Base-by-base conservation (phyloP, 768 basidiomycete species). In the Collybia mongolica region DNA sequence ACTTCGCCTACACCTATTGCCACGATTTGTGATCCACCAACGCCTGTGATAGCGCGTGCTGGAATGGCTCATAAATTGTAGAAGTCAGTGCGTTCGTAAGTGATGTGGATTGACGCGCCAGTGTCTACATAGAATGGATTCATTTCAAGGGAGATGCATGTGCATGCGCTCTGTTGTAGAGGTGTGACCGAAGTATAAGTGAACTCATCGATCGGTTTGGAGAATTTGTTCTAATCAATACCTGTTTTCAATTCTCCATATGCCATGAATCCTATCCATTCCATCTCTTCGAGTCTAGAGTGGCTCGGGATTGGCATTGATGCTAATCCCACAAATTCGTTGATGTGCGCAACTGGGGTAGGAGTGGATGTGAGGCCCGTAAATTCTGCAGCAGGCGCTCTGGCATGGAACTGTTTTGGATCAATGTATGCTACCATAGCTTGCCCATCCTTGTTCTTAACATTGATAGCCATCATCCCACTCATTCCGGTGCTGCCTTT, bases 1-100 rank as follows among this genome's bases (percentile, higher is more conserved):
- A 72, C 60, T 0, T 54, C 53, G 0, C 70, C 65, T 6, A 65
- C 54, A 0, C 62, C 65, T 5, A 54, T 36, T 1, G 65, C 64
- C 0, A 44, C 40, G n/a, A 69, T 61, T 9, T 45, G 50, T 0
- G 61, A 61, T 1, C 65, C 60, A 3, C 65, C 61, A 6, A 69
- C 50, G 2, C 70, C 66, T 14, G 58, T 60, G 2, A 71, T 54
- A 1, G 46, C 24, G 5, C 59, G 40, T 8, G 63, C 48, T 0
- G 53, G 4, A 17, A 68, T 66, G 5, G 65, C 51, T 0, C 2
- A 35, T 2, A 69, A 57, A 0, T 38, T 43, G 6, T 44, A 17
- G 55, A 70, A 69, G 49, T 70, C 65, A 11, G 54, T 28, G 0
- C 36, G 43, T 12, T 60, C 48, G 4, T 54, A 61, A 1, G 63